Conservation (phyloP, 2,329 filamentous ascomycete genomes). For the Fusarium succisae region DNA sequence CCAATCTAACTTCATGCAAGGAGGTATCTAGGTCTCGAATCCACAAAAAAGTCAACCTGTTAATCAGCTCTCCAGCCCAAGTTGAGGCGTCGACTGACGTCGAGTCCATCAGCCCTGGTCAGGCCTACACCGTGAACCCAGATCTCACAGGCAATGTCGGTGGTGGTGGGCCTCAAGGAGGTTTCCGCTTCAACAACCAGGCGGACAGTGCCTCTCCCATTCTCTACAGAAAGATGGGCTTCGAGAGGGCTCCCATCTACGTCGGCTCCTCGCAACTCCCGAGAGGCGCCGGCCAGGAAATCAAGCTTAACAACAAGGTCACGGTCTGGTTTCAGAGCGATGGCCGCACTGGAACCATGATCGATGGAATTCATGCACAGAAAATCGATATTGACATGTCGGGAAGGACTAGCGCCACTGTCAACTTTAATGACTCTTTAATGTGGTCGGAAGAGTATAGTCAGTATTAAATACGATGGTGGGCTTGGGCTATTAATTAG, state of each 20-base stretch:
- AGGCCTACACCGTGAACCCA: neutral
- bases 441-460: too few species aligned
- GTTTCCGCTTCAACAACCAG: neutral
- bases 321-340: accelerated
- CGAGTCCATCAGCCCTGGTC: accelerated
- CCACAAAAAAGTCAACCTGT: neutral
- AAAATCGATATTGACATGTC: neutral
- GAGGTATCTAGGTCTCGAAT: neutral
- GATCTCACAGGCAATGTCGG: neutral
- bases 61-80: accelerated
- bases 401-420: neutral
- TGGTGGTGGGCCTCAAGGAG: neutral
- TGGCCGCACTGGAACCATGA: accelerated
- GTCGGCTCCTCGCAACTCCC: accelerated
- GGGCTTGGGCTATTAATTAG: too few species aligned
- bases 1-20: accelerated
- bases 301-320: accelerated
- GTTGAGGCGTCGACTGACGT: accelerated
- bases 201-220: accelerated
- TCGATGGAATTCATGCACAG: neutral
- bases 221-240: neutral
- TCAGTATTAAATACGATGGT: neutral
- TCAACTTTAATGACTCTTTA: too few species aligned
- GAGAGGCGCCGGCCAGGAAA: accelerated
- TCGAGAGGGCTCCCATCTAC: accelerated